Evolutionary conservation across 345 rosid species (phyloP), one percentile per base, ranked within the genome.

Genomic region (Heritiera fomes): DNA sequence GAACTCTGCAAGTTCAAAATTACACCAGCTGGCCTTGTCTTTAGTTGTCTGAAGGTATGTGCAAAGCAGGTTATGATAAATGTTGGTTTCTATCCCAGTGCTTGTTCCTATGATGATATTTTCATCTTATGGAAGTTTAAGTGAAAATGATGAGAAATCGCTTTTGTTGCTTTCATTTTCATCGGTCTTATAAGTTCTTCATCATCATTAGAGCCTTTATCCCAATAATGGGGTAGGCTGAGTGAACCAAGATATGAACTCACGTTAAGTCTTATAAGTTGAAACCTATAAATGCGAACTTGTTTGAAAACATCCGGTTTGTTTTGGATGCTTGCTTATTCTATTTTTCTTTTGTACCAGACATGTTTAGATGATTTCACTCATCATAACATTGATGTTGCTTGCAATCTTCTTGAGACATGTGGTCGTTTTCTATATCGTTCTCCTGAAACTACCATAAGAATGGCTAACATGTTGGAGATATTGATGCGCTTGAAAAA

Each of bases 401-500:
- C 97, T 63, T 97, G 99, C 88, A 93, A 97, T 91, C 98, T 97
- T 83, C 90, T 93, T 50, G 98, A 97, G 93, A 94, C 99, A 13
- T 97, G 99, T 82, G 99, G 99, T 45, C 97, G 97, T 74, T 97
- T 94, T 86, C 90, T 97, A 71, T 97, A 93, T 79, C 95, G 98
- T 52, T 97, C 99, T 83, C 94, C 98, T 75, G 99, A 97, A 85
- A 97, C 98, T 85, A 83, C 92, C 45, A 85, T 91, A 46, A 90
- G 98, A 82, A 94, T 97, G 98, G 89, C 96, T 76, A 97, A 94
- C 84, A 92, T 97, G 98, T 86, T 94, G 87, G 99, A 97, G 87
- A 97, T 97, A 84, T 86, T 97, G 83, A 94, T 97, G 99, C 99
- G 99, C 75, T 86, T 97, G 89, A 97, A 97, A 90, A 97, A 97